Conservation (phyloP, 768 basidiomycete genomes). For the Mycena polygramma region DNA sequence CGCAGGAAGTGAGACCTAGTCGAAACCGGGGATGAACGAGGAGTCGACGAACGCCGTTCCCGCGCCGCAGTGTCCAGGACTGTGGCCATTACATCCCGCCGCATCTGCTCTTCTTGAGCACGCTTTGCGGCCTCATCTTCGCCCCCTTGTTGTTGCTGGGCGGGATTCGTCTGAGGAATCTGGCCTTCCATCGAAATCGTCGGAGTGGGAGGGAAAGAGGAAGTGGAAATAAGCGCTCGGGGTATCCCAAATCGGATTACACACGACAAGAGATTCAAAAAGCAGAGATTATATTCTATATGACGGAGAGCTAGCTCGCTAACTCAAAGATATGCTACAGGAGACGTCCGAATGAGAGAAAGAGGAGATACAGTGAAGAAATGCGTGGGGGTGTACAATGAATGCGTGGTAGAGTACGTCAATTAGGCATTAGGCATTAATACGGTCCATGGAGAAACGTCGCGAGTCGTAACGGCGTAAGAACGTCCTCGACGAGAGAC, state of each 20-base stretch:
- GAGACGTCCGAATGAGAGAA: slow-evolving; percentile 26
- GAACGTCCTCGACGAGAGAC: slow-evolving; percentile 7
- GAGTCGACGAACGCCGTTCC: slow-evolving; percentile 75
- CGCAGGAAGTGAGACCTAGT: slow-evolving; percentile 7
- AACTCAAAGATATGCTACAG: slow-evolving; percentile 33
- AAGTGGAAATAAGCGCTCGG: neutral
- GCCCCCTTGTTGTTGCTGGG: slow-evolving; percentile 35
- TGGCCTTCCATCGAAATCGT: slow-evolving; percentile 16
- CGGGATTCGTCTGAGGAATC: slow-evolving; percentile 16
- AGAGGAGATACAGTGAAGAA: slow-evolving; percentile 24
- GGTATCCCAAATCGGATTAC: slow-evolving; percentile 8
- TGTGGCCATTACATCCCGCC: slow-evolving; percentile 81
- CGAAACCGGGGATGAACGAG: neutral
- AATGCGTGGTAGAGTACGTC: slow-evolving; percentile 24
- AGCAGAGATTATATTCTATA: slow-evolving; percentile 17
- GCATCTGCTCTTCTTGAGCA: slow-evolving; percentile 81
- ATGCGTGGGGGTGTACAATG: neutral
- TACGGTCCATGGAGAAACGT: slow-evolving; percentile 21
- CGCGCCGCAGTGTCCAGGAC: slow-evolving; percentile 83
- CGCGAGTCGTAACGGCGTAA: slow-evolving; percentile 25
- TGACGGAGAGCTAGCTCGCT: slow-evolving; percentile 30
- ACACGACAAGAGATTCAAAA: neutral
- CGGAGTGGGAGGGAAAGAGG: neutral
- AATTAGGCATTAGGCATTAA: slow-evolving; percentile 23
- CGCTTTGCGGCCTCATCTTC: slow-evolving; percentile 69